Evolutionary conservation across 305 asterid genomes (phyloP), one percentile per base, ranked within the genome.

Genomic region (Euphrasia arctica): DNA sequence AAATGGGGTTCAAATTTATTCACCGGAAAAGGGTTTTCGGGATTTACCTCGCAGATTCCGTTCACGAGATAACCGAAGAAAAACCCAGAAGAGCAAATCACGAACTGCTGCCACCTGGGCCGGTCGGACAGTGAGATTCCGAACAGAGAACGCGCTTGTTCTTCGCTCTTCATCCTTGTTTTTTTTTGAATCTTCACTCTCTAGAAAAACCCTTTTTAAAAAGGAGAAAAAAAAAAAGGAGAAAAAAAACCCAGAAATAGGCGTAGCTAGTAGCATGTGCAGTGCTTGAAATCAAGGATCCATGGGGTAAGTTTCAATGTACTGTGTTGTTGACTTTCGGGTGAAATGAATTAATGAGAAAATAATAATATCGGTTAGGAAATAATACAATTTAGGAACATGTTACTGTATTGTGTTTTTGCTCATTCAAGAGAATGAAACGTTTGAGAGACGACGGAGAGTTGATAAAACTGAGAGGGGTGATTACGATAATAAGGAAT

Each of bases 61-160:
- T 87, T 87, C 27, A 87, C 90, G 28, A 87, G 95, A 68, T 87
- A 87, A 4, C 92, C 95, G 58, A 85, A 85, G 84, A 87, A 85
- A 67, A 87, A 87, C 22, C 92, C 95, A 62, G 95, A 72, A 36
- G 88, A 83, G 50, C 95, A 87, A 29, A 87, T 70, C 47, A 87
- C 64, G 15, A 87, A 87, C 74, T 87, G 95, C 63, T 87, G 86
- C 95, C 95, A 87, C 58, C 63, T 79, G 63, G 95, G 86, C 62
- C 85, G 70, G 11, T 75, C 83, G 6, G 84, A 71, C 0, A 87
- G 73, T 29, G 89, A 85, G 39, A 87, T 81, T 62, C 95, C 95
- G 62, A 85, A 85, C 58, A 87, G 73, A 59, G 84, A 76, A 65
- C 91, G 84, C 60, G 86, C 67, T 61, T 81, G 85, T 60, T 79